Evolutionary conservation across 768 basidiomycete genomes (phyloP).

Genomic region (Amyloporia xantha): DNA sequence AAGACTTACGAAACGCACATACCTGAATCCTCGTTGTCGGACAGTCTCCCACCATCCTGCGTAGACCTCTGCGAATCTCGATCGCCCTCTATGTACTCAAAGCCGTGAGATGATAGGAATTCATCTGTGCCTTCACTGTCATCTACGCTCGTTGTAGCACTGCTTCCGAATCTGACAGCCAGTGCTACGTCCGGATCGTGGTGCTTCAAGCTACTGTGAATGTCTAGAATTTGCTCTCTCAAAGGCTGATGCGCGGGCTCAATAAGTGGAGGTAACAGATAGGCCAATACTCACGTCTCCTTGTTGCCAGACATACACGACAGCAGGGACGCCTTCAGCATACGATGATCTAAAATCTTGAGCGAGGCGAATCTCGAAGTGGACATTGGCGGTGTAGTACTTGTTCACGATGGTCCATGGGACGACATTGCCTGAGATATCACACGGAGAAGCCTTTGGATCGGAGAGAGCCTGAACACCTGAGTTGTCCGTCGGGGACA

Average conservation of each 20-base stretch:
- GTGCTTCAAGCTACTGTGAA: conserved; percentile 41
- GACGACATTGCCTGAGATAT: conserved; percentile 22
- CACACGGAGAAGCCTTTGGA: neutral
- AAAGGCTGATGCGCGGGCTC: conserved; percentile 40
- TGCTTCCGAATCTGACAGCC: conserved; percentile 48
- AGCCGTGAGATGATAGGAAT: conserved; percentile 61
- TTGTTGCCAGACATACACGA: conserved; percentile 64
- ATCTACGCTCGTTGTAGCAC: conserved; percentile 20
- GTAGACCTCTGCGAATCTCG: conserved; percentile 15
- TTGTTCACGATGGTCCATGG: conserved; percentile 77
- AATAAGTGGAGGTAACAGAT: conserved; percentile 4
- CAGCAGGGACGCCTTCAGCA: conserved; percentile 51
- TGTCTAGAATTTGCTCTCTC: conserved; percentile 43
- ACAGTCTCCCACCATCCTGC: conserved; percentile 12
- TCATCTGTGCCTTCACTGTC: conserved; percentile 56
- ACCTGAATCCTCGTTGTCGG: conserved; percentile 20
- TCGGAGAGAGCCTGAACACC: conserved; percentile 20
- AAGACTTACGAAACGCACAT: too few relatives aligned
- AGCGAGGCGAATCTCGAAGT: conserved; percentile 50
- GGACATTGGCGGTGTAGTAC: conserved; percentile 76
- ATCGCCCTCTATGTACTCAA: conserved; percentile 68
- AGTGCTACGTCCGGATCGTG: conserved; percentile 67
- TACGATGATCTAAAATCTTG: conserved; percentile 35
- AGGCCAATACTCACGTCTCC: conserved; percentile 48
- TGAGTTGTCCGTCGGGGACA: conserved; percentile 7